Base-by-base conservation (phyloP, 108 stramenopile species). In the Skeletonema menzelii region DNA sequence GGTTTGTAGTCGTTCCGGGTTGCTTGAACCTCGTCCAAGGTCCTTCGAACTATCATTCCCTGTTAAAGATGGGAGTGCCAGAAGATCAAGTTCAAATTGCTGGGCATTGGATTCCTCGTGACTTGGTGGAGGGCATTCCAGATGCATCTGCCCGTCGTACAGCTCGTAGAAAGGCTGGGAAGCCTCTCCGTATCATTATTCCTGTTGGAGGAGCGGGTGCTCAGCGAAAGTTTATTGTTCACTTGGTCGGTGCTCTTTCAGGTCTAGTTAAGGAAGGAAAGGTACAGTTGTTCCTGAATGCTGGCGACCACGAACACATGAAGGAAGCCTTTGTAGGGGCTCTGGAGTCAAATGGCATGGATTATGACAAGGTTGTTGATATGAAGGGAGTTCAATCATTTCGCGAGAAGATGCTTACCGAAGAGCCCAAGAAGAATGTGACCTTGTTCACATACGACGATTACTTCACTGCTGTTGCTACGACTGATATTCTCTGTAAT, bases 121-220 rank as follows among this genome's bases (percentile, higher is more conserved):
- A 91, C 58, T 73, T 95, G 79, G 94, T 95, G 13, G 75, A 83
- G 49, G 88, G 91, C 37, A 81, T 95, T 58, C 81, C 78, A 46
- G 74, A 77, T 27, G 91, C 89, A 62, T 91, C 88, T 69, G 42
- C 79, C 30, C 78, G 89, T 17, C 85, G 94, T 24, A 88, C 87
- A 15, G 79, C 56, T 2, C 78, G 92, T 19, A 84, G 87, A 40
- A 65, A 83, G 62, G 66, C 71, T 0, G 82, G 82, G 19, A 87
- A 89, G 49, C 88, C 96, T 1, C 70, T 87, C 38, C 88, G 94
- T 46, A 75, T 96, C 28, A 81, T 96, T 61, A 84, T 96, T 32
- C 96, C 96, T 31, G 93, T 96, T 4, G 96, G 96, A 60, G 96
- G 96, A 24, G 96, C 96, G 2, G 96, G 96, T 28, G 96, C 96